Evolutionary conservation across 768 basidiomycete species (phyloP), one percentile per base, ranked within the genome.

Genomic region (Roridomyces roridus): DNA sequence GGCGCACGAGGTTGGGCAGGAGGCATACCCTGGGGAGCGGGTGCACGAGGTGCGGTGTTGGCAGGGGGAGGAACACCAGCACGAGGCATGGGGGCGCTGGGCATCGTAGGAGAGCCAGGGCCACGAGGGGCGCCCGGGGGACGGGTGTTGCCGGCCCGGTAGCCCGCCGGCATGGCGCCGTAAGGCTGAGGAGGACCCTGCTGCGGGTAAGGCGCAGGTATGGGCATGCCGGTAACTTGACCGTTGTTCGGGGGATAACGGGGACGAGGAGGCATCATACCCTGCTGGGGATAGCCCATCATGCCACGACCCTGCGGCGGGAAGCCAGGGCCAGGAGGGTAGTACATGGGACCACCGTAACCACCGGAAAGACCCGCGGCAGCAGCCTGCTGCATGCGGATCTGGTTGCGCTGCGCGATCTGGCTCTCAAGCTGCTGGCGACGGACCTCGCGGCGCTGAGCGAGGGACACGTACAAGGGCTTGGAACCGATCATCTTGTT

Each of bases 401-500:
- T 94, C 77, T 98, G 94, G 77, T 94, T 92, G 72, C 97, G 94
- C 77, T 98, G 95, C 62, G 94, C 94, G 70, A 98, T 96, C 82
- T 98, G 97, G 70, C 92, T 95, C 80, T 98, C 97, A 66, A 99
- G 85, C 74, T 98, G 96, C 75, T 98, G 96, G 69, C 96, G 87
- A 73, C 97, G 92, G 68, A 97, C 92, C 70, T 99, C 97, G 60
- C 95, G 94, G 64, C 96, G 94, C 73, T 99, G 97, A 65, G 97
- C 97, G 64, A 98, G 88, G 37, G 96, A 96, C 71, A 99, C 97
- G 70, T 98, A 99, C 67, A 99, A 86, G 49, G 97, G 97, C 80
- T 99, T 99, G 64, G 89, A 86, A 60, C 96, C 96, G 68, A 98
- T 93, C 89, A 98, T 98, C 81, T 96, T 96, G 86, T 97, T 98